Conservation (phyloP, 768 basidiomycete species). For the Kwoniella mangroviensis region DNA sequence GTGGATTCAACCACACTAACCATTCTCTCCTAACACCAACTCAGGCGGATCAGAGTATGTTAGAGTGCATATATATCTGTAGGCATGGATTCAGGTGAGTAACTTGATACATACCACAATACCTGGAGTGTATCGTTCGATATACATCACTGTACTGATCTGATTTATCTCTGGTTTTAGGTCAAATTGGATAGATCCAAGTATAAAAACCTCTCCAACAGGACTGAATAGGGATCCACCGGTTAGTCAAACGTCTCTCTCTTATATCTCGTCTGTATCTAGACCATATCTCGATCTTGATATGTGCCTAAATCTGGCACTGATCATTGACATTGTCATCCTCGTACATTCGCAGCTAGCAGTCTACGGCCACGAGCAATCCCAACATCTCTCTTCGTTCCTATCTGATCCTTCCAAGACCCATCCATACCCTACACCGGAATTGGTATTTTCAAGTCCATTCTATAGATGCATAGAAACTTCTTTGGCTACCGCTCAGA, state of each 20-base stretch:
- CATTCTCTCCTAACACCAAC: too few relatives aligned
- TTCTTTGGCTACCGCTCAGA: constrained; percentile 36
- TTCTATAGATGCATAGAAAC: constrained; percentile 59
- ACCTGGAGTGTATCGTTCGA: background rate
- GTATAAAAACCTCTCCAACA: constrained; percentile 48
- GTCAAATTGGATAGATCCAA: constrained; percentile 56
- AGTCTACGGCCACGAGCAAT: constrained; percentile 47
- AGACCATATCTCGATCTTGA: background rate
- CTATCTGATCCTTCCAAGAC: constrained; percentile 36
- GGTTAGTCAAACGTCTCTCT: constrained; percentile 30
- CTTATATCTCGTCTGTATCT: background rate
- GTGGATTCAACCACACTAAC: too few relatives aligned
- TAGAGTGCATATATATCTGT: constrained; percentile 56
- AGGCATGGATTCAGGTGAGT: constrained; percentile 54
- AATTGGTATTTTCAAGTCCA: constrained; percentile 51
- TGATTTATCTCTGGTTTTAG: constrained; percentile 18
- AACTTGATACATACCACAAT: background rate
- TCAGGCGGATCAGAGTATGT: constrained; percentile 25
- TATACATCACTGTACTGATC: background rate
- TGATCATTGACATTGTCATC: too few relatives aligned
- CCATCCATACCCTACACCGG: constrained; percentile 47
- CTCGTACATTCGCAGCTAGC: constrained; percentile 38
- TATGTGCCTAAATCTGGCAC: too few relatives aligned
- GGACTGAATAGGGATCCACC: constrained; percentile 57
- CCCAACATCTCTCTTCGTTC: constrained; percentile 42